A percentile compares a stretch with the other conserved stretches of the same genome.
Conservation (phyloP, 345 rosid species). For the Dimocarpus longan region DNA sequence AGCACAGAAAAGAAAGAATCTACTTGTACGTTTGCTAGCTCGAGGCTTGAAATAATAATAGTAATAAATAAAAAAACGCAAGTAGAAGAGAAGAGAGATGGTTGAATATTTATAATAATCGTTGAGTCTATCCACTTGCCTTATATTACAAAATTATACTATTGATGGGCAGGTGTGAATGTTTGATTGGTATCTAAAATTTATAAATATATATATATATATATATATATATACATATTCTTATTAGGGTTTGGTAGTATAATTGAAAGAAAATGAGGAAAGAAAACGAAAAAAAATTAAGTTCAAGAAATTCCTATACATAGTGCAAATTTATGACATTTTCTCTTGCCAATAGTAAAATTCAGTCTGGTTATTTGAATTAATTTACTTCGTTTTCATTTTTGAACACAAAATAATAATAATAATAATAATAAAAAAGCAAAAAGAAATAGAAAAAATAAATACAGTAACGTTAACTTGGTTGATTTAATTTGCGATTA, state of each 20-base stretch:
- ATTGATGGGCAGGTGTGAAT: not conserved
- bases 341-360: not conserved
- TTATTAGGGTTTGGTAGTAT: not conserved
- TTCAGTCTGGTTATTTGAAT: too few relatives aligned
- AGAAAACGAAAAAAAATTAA: not conserved
- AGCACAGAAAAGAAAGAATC: not conserved
- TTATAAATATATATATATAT: not conserved
- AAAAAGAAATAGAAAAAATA: too few relatives aligned
- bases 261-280: not conserved
- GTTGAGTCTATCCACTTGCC: not conserved
- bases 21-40: not conserved
- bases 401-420: too few relatives aligned
- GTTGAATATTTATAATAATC: not conserved
- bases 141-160: not conserved
- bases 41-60: not conserved
- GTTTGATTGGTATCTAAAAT: not conserved
- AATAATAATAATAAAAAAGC: too few relatives aligned
- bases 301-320: not conserved
- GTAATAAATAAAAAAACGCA: not conserved
- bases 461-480: not conserved
- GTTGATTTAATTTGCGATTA: too few relatives aligned
- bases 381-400: too few relatives aligned
- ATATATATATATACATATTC: not conserved
- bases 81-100: not conserved
- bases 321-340: not conserved